Conservation (phyloP, 352 stramenopile species). For the Phytophthora parvispora region DNA sequence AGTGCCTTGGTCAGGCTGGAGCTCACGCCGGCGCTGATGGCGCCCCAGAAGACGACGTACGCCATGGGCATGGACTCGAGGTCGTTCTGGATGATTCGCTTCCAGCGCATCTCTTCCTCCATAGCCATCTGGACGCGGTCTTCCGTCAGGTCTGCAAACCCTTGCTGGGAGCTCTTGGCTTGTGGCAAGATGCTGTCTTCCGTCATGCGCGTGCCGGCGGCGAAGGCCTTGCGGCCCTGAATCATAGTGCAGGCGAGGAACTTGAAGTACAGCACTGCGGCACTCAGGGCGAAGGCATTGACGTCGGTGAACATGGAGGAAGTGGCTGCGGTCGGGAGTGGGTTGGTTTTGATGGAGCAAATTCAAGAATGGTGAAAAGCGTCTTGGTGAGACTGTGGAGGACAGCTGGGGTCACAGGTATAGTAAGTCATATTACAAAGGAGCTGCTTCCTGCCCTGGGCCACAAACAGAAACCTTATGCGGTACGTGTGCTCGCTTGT, state of each 20-base stretch:
- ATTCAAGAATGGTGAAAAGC: conserved; percentile 27
- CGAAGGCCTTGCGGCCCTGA: conserved; percentile 56
- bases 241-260: conserved; percentile 64
- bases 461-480: too few relatives aligned
- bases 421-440: too few relatives aligned
- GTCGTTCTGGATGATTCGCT: conserved; percentile 68
- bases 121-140: conserved; percentile 27
- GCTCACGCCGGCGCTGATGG: conserved; percentile 49
- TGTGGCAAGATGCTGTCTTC: conserved; percentile 55
- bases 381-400: too few relatives aligned
- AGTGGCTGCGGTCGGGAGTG: neutral
- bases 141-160: conserved; percentile 38
- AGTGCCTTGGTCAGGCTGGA: conserved; percentile 32
- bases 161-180: conserved; percentile 26
- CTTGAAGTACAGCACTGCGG: conserved; percentile 68
- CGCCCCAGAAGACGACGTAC: conserved; percentile 53
- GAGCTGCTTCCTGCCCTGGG: too few relatives aligned
- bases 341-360: neutral
- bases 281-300: conserved; percentile 52
- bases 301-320: conserved; percentile 22
- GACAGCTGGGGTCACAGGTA: too few relatives aligned
- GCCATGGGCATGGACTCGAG: conserved; percentile 70
- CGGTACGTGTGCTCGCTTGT: too few relatives aligned
- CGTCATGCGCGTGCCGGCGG: conserved; percentile 49
- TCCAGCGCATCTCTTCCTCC: conserved; percentile 56